Conservation (phyloP, 345 rosid genomes). For the Streptanthus diversifolius region DNA sequence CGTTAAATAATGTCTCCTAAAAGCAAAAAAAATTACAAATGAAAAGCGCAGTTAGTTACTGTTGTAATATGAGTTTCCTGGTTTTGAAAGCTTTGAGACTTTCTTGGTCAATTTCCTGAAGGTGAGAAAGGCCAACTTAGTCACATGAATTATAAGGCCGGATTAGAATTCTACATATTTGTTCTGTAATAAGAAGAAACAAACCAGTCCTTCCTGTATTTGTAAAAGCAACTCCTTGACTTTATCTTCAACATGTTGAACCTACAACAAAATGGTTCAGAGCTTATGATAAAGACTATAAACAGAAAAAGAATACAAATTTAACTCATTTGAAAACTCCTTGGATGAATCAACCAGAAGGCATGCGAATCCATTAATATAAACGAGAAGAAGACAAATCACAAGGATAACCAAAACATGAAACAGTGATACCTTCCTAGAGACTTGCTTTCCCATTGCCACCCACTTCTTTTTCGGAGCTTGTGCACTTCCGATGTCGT, state of each 20-base stretch:
- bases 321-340: neutral
- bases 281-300: neutral
- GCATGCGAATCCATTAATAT: neutral
- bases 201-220: conserved; percentile 58
- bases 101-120: conserved; percentile 61
- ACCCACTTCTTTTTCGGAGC: conserved; percentile 90
- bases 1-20: neutral
- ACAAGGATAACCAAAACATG: neutral
- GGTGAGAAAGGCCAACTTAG: conserved; percentile 1
- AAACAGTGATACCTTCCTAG: conserved; percentile 61
- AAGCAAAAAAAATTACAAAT: neutral
- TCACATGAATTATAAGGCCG: neutral
- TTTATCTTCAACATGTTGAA: conserved; percentile 74
- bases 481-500: conserved; percentile 71
- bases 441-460: conserved; percentile 78
- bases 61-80: conserved; percentile 67
- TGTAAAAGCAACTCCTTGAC: conserved; percentile 59
- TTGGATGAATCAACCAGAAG: neutral
- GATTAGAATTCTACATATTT: neutral
- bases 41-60: conserved; percentile 41
- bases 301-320: neutral
- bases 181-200: conserved; percentile 1
- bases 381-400: neutral
- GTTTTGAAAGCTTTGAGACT: conserved; percentile 58
- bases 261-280: conserved; percentile 41